phyloP scores from a whole-genome alignment of 768 basidiomycete species.

The Amylocystis lapponica region DNA sequence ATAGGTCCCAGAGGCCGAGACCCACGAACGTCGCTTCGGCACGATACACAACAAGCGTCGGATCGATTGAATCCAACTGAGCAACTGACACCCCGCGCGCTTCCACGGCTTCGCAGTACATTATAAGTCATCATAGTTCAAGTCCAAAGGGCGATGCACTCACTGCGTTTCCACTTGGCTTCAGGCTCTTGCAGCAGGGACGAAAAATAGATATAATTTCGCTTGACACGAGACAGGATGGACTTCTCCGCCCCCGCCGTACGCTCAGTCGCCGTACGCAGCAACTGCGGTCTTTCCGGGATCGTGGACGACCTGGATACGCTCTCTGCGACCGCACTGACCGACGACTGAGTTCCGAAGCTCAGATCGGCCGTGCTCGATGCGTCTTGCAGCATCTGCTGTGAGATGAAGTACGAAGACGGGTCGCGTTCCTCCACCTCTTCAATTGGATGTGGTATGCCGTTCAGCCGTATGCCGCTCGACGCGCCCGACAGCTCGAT shows the following conservation, averaged over 20 bases:
- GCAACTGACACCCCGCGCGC: conserved; percentile 88
- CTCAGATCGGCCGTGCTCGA: conserved; percentile 66
- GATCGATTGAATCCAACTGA: conserved; percentile 95
- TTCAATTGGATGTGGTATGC: conserved; percentile 64
- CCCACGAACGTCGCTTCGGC: conserved; percentile 98
- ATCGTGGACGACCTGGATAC: conserved; percentile 20
- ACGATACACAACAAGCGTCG: conserved; percentile 90
- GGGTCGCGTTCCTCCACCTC: conserved; percentile 65
- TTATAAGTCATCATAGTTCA: conserved; percentile 2
- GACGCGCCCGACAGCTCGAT: conserved; percentile 78
- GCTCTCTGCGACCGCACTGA: conserved; percentile 41
- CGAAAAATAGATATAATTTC: conserved; percentile 98
- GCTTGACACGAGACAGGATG: conserved; percentile 77
- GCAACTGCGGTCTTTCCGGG: conserved; percentile 27
- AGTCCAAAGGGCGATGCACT: conserved; percentile 24
- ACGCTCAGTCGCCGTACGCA: conserved; percentile 38
- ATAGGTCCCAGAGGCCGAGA: conserved; percentile 92
- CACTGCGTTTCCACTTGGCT: conserved; percentile 92
- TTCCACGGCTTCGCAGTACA: conserved; percentile 63
- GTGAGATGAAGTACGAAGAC: conserved; percentile 48
- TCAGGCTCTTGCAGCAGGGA: conserved; percentile 96
- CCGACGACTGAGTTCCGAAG: conserved; percentile 59
- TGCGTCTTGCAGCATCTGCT: conserved; percentile 68
- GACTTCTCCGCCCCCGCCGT: conserved; percentile 67
- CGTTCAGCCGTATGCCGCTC: conserved; percentile 81